Conservation (phyloP, 2,329 filamentous ascomycete genomes). For the Rutstroemia sydowiana region DNA sequence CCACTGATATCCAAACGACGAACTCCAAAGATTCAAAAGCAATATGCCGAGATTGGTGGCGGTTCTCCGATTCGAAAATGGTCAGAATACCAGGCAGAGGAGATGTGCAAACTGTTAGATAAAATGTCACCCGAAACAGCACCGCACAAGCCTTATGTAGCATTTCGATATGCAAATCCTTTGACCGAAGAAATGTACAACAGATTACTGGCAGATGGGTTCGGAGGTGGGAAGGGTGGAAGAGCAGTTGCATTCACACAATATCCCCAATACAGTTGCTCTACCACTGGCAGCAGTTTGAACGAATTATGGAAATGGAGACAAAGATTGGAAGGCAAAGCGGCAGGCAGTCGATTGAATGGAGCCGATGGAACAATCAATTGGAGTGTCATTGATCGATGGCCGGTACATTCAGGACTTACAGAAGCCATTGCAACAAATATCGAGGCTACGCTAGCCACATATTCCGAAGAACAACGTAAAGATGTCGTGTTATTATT, state of each 20-base stretch:
- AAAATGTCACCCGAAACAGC: constrained; percentile 85
- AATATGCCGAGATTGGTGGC: constrained; percentile 91
- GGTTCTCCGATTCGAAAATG: constrained; percentile 98
- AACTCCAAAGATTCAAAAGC: constrained; percentile 93
- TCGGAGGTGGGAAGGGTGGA: constrained; percentile 82
- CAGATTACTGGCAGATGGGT: constrained; percentile 76
- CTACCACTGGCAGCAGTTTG: constrained; percentile 88
- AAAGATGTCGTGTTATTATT: constrained; percentile 82
- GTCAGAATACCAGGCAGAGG: constrained; percentile 87
- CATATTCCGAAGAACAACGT: constrained; percentile 75
- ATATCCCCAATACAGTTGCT: constrained; percentile 97
- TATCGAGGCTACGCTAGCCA: constrained; percentile 75
- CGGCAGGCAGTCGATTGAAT: constrained; percentile 27
- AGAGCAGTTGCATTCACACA: constrained; percentile 95
- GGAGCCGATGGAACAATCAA: constrained; percentile 64
- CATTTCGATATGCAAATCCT: constrained; percentile 90
- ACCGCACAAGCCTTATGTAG: constrained; percentile 94
- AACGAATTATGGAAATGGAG: constrained; percentile 99
- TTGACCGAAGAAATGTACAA: constrained; percentile 92
- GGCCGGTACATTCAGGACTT: constrained; percentile 85
- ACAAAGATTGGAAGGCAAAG: constrained; percentile 75
- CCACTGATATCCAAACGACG: constrained; percentile 77
- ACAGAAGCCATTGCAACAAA: constrained; percentile 90
- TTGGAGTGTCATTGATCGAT: constrained; percentile 97
- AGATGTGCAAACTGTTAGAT: constrained; percentile 98